Evolutionary conservation across 441 rosid genomes (phyloP).

Genomic region (Arabidopsis lyrata): DNA sequence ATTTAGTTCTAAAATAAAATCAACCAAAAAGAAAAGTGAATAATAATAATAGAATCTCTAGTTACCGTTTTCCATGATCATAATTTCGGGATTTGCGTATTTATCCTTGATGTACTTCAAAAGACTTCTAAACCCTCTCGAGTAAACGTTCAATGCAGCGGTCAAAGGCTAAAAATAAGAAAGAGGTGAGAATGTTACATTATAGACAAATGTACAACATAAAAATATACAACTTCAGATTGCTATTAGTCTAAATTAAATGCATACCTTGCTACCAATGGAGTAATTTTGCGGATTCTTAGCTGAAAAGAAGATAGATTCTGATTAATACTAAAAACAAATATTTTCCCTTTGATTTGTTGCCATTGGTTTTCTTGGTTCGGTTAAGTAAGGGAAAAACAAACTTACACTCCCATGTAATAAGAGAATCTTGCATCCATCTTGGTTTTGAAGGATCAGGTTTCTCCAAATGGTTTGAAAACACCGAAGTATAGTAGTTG

Average conservation of each 20-base stretch:
- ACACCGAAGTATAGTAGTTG: conserved; percentile 52
- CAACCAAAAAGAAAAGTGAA: not conserved
- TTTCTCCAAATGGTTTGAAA: conserved; percentile 36
- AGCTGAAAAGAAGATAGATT: conserved; percentile 21
- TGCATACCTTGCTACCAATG: conserved; percentile 41
- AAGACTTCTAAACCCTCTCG: conserved; percentile 48
- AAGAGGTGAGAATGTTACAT: not conserved
- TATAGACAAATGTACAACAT: not conserved
- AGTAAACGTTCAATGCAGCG: conserved; percentile 45
- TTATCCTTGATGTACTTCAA: conserved; percentile 46
- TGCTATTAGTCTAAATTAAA: not conserved
- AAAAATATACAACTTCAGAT: not conserved
- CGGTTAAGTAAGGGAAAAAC: not conserved
- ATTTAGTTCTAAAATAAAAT: no score
- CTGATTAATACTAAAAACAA: no score
- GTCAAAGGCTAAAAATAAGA: conserved; percentile 42
- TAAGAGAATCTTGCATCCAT: conserved; percentile 43
- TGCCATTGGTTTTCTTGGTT: not conserved
- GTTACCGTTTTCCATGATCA: conserved; percentile 55
- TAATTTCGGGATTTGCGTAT: conserved; percentile 43
- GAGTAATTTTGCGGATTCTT: conserved; percentile 18
- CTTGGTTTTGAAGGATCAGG: conserved; percentile 6
- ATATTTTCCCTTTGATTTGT: no score
- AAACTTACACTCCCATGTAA: conserved; percentile 34
- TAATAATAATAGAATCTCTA: not conserved